Evolutionary conservation across 352 stramenopile species (phyloP).

Genomic region (Phytophthora sojae): DNA sequence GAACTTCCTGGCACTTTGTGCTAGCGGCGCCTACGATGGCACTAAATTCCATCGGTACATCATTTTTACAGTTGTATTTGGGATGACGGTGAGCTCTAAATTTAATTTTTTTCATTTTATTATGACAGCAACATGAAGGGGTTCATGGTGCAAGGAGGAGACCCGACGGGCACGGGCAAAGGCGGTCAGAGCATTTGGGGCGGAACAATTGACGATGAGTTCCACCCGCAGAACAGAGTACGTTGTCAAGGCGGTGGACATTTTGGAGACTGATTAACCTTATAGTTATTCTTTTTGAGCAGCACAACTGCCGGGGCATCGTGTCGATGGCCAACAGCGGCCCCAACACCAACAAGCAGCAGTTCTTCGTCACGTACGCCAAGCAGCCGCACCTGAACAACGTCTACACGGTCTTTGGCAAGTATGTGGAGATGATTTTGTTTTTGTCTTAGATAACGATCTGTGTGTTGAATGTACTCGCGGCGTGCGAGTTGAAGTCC

Average conservation of each 20-base stretch:
- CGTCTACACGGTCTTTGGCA: conserved; percentile 97
- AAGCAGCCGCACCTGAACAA: conserved; percentile 98
- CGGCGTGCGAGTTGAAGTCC: conserved; percentile 18
- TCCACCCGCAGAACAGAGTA: conserved; percentile 89
- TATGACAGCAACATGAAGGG: conserved; percentile 84
- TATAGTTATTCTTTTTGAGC: conserved; percentile 13
- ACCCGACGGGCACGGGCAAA: conserved; percentile 92
- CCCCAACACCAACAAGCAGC: conserved; percentile 93
- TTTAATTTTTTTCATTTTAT: neutral
- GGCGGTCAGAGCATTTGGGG: conserved; percentile 93
- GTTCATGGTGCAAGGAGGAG: conserved; percentile 91
- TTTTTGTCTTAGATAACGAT: neutral
- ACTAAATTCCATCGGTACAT: conserved; percentile 92
- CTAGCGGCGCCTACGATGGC: conserved; percentile 90
- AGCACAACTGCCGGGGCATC: conserved; percentile 91
- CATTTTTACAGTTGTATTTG: neutral
- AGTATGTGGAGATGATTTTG: conserved; percentile 55
- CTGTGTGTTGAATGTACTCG: conserved; percentile 20
- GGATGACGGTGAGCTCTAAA: neutral
- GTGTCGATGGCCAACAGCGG: conserved; percentile 94
- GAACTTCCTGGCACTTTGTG: conserved; percentile 97
- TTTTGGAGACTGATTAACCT: neutral
- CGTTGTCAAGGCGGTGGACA: neutral
- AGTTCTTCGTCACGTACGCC: conserved; percentile 99
- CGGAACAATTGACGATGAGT: conserved; percentile 91